Conservation (phyloP, 2,329 filamentous ascomycete species). For the Talaromyces sp. region DNA sequence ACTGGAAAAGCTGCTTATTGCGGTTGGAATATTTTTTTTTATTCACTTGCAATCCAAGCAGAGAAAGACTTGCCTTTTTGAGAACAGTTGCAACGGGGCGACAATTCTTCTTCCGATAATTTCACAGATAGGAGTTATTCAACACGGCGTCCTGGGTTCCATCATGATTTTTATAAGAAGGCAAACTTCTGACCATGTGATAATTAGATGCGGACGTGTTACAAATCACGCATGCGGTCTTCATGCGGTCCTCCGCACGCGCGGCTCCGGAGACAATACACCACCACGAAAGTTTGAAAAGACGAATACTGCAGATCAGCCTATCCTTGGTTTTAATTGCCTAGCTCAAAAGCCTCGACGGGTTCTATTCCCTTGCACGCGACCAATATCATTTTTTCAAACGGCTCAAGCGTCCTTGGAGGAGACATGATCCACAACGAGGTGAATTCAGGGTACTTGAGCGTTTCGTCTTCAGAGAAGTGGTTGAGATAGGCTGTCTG, state of each 20-base stretch:
- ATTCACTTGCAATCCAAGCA: background rate
- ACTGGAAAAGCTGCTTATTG: background rate
- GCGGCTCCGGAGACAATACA: background rate
- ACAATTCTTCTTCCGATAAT: background rate
- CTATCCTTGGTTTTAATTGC: background rate
- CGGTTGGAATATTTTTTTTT: background rate
- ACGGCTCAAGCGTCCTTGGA: background rate
- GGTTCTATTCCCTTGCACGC: constrained; percentile 4
- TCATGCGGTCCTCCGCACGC: background rate
- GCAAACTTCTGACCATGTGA: background rate
- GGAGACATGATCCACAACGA: background rate
- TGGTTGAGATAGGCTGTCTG: background rate
- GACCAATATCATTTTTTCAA: constrained; percentile 1
- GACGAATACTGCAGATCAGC: background rate
- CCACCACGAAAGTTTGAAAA: background rate
- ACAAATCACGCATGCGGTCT: background rate
- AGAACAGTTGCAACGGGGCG: background rate
- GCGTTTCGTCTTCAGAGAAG: background rate
- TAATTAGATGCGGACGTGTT: background rate
- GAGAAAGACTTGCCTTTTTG: background rate
- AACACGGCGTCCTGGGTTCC: background rate
- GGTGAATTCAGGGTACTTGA: constrained; percentile 1
- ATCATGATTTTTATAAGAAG: background rate
- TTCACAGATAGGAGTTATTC: background rate
- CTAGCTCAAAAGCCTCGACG: background rate